These are phyloP conservation scores for Ilyonectria mors-panacis DNA, from an alignment of 2,329 filamentous ascomycete species.

Conservation along the genomic window DNA sequence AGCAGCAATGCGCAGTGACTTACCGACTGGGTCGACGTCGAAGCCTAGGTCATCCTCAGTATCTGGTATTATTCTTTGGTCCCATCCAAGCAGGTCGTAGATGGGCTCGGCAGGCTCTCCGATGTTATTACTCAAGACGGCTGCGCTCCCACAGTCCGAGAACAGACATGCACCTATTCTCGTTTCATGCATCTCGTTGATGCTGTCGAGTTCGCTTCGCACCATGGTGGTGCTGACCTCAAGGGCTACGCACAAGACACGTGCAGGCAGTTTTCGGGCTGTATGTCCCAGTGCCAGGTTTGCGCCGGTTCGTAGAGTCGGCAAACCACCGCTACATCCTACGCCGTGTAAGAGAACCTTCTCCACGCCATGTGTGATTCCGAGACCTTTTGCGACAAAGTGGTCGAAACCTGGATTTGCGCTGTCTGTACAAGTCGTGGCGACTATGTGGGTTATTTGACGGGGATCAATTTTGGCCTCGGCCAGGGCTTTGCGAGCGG, in stretches of 20 bases:
- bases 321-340: slow-evolving; percentile 76
- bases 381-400: slow-evolving; percentile 72
- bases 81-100: slow-evolving; percentile 77
- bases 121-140: slow-evolving; percentile 75
- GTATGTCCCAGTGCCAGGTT: slow-evolving; percentile 76
- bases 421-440: slow-evolving; percentile 78
- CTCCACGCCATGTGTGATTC: slow-evolving; percentile 71
- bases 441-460: slow-evolving; percentile 76
- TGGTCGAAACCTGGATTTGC: slow-evolving; percentile 80
- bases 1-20: slow-evolving; percentile 31
- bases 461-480: slow-evolving; percentile 66
- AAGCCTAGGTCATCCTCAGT: slow-evolving; percentile 76
- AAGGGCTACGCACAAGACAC: slow-evolving; percentile 75
- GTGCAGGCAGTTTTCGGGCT: slow-evolving; percentile 71
- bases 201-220: slow-evolving; percentile 75
- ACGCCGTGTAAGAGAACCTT: slow-evolving; percentile 77
- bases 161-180: slow-evolving; percentile 78
- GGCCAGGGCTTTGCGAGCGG: slow-evolving; percentile 68
- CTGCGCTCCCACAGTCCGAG: slow-evolving; percentile 77
- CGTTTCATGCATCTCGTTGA: slow-evolving; percentile 71
- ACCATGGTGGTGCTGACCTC: slow-evolving; percentile 74
- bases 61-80: slow-evolving; percentile 73
- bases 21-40: slow-evolving; percentile 74
- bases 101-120: slow-evolving; percentile 61
- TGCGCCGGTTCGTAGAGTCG: slow-evolving; percentile 73